Evolutionary conservation across 148 eudicot species (phyloP), one percentile per base, ranked within the genome.

Genomic region (Spergularia marina): DNA sequence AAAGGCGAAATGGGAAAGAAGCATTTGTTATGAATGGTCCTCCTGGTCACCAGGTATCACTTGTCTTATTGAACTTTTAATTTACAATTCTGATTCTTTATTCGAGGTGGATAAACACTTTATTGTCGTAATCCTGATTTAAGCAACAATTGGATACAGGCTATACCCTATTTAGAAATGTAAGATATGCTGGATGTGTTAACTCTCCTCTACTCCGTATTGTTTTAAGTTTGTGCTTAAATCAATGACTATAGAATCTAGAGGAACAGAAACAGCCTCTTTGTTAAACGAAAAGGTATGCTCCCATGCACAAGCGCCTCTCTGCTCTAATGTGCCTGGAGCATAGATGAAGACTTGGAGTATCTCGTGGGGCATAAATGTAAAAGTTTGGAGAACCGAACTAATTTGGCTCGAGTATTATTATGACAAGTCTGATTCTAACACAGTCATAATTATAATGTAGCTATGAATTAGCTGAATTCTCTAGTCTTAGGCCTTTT

Each of bases 1-100:
- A 20, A 89, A 86, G 78, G 72, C 52, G 16, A 89, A 90, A 75
- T 94, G 98, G 98, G 91, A 87, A 78, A 82, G 73, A 23, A 85
- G 80, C 78, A 86, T 91, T 71, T 81, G 77, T 52, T 83, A 82
- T 75, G 98, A 94, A 86, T 91, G 90, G 93, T 82, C 79, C 76
- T 84, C 91, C 56, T 94, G 98, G 98, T 86, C 90, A 58, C 82
- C 91, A 94, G 98, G 98, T 94, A 74, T 71, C 74, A 67, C 55
- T 77, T 75, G n/a, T 49, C 52, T 40, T 39, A 34, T 60, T 12
- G 59, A 7, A 25, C 53, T 41, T 49, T 52, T 51, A 12, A 58
- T 59, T 55, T 20, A 13, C 0, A 9, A 21, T 75, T 21, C 44
- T 76, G 56, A 40, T 72, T 53, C 59, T 17, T 54, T 18, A 20